phyloP scores from a whole-genome alignment of 208 protist genomes.

The Leishmania tropica region DNA sequence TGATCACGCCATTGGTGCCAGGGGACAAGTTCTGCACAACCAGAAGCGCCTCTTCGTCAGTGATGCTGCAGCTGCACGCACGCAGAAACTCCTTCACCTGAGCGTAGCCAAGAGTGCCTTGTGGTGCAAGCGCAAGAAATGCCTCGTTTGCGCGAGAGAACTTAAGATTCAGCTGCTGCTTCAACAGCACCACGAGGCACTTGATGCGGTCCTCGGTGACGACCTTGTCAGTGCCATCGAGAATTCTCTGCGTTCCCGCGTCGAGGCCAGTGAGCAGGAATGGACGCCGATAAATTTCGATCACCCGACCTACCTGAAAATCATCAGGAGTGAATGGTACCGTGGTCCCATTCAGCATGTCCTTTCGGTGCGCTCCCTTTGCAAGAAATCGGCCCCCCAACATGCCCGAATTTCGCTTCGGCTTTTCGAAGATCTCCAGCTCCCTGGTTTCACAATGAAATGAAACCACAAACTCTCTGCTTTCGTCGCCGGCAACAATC shows the following conservation, averaged over 20 bases:
- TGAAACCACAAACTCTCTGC: slow-evolving; percentile 86
- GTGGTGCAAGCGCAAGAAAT: slow-evolving; percentile 68
- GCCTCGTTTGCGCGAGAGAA: slow-evolving; percentile 78
- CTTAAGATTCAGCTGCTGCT: slow-evolving; percentile 82
- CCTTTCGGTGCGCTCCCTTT: slow-evolving; percentile 73
- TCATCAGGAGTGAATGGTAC: slow-evolving; percentile 62
- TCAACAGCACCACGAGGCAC: slow-evolving; percentile 72
- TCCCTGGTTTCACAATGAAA: slow-evolving; percentile 91
- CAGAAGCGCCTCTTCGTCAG: slow-evolving; percentile 81
- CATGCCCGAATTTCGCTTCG: slow-evolving; percentile 86
- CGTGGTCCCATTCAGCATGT: slow-evolving; percentile 66
- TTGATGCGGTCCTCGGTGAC: slow-evolving; percentile 68
- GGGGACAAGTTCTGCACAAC: slow-evolving; percentile 80
- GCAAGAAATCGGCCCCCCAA: slow-evolving; percentile 90
- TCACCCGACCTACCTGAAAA: slow-evolving; percentile 75
- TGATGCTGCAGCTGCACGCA: slow-evolving; percentile 83
- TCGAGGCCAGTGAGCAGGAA: slow-evolving; percentile 84
- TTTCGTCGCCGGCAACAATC: slow-evolving; percentile 67
- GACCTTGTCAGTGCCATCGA: slow-evolving; percentile 64
- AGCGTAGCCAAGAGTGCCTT: slow-evolving; percentile 76
- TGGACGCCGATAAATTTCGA: slow-evolving; percentile 70
- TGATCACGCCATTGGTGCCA: slow-evolving; percentile 64
- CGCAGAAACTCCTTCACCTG: slow-evolving; percentile 85
- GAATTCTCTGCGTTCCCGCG: slow-evolving; percentile 65
- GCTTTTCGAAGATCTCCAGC: slow-evolving; percentile 86